Base-by-base conservation (phyloP, 805 yeast species). In the Spathaspora hagerdaliae region DNA sequence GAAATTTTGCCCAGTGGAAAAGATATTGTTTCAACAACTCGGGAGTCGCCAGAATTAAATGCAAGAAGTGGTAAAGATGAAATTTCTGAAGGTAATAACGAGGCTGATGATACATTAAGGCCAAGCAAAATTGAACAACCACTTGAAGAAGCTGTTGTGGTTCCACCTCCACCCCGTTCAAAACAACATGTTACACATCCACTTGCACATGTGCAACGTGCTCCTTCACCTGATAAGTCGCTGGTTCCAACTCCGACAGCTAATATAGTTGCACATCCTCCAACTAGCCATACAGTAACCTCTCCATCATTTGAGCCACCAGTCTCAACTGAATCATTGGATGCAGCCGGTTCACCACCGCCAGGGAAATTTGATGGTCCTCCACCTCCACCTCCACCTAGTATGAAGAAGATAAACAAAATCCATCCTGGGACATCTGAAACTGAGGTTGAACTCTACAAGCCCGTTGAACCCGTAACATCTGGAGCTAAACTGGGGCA, bases 11-110 rank as follows among this genome's bases (percentile, higher is more conserved):
- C 24, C 4, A 19, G 24, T 19, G 24, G 24, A 19, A 19, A 19
- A 19, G 24, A 19, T 19, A 19, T 19, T 19, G 24, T 19, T 19
- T 19, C 24, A 10, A 44, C 52, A 8, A 53, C 53, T n/a, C 37
- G 43, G 11, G 59, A 54, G 40, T 39, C 51, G 11, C 49, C 52
- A 5, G 58, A 46, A 26, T 35, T 44, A 14, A 34, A 9, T 12
- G 40, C 41, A 9, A 34, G n/a, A 13, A 24, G 6, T 14, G 32
- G 14, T 19, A 24, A 35, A 26, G 33, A 7, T 7, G 14, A 33
- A 19, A 33, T 26, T 33, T 19, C 33, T 31, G 36, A 27, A 15
- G 35, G 13, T 8, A 10, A 39, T 10, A 29, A 29, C 12, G 32
- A 29, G 9, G 12, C 12, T 44, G 27, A 19, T 45, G n/a, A 33